Conservation (phyloP, 2,329 filamentous ascomycete species). For the Rhynchosporium secalis region DNA sequence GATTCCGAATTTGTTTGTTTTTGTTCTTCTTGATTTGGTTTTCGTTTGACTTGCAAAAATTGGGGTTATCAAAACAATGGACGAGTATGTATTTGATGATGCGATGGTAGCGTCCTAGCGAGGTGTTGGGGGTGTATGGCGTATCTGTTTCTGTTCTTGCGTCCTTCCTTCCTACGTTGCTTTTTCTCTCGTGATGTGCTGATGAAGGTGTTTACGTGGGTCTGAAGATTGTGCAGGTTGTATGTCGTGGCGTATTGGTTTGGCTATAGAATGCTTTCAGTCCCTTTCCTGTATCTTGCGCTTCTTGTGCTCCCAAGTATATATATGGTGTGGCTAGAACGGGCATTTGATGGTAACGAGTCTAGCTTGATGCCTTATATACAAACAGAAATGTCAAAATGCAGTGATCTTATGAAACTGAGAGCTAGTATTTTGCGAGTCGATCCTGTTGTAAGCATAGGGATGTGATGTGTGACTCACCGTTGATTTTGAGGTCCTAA, state of each 20-base stretch:
- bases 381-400: too few species aligned
- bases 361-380: not conserved
- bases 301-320: not conserved
- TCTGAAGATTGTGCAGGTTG: not conserved
- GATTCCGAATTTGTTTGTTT: not conserved
- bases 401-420: too few species aligned
- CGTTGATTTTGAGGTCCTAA: too few species aligned
- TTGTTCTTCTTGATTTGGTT: not conserved
- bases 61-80: too few species aligned
- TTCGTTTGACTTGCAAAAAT: not conserved
- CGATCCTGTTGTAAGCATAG: too few species aligned
- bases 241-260: not conserved
- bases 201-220: not conserved
- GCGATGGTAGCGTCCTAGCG: not conserved
- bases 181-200: not conserved
- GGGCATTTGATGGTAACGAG: not conserved
- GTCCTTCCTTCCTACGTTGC: not conserved
- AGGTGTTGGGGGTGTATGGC: conserved; percentile 9
- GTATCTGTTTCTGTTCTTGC: not conserved
- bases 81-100: not conserved
- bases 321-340: not conserved
- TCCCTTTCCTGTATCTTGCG: not conserved
- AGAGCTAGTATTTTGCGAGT: too few species aligned
- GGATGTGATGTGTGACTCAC: too few species aligned
- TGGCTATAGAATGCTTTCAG: not conserved